A percentile compares a stretch with the other conserved stretches of the same genome.
These are phyloP conservation scores for Cladosporium sp. DNA, from an alignment of 2,329 filamentous ascomycete genomes.

Conservation along the genomic window DNA sequence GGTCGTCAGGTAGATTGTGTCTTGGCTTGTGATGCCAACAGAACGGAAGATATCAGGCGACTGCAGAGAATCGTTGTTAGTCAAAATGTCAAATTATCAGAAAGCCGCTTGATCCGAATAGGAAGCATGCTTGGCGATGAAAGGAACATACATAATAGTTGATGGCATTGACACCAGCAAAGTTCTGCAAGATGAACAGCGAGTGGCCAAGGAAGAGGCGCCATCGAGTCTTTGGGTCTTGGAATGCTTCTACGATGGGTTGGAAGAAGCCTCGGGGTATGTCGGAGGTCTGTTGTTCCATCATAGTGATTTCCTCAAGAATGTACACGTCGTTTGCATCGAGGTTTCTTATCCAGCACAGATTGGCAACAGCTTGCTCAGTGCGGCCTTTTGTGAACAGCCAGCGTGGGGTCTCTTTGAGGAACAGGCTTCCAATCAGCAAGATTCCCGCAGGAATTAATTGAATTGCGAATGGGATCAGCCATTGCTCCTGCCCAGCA, in stretches of 20 bases:
- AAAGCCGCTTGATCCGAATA: background rate
- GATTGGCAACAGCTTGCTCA: constrained; percentile 1
- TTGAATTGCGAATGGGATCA: constrained; percentile 22
- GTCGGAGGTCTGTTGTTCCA: constrained; percentile 7
- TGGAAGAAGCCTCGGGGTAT: constrained; percentile 14
- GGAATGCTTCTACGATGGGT: constrained; percentile 14
- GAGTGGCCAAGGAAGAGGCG: constrained; percentile 19
- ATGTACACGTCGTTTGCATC: constrained; percentile 6
- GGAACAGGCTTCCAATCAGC: constrained; percentile 21
- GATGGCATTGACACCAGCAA: constrained; percentile 15
- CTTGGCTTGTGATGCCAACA: constrained; percentile 9
- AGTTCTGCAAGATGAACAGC: constrained; percentile 19
- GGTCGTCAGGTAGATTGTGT: constrained; percentile 11
- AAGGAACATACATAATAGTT: background rate
- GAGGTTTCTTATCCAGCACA: constrained; percentile 10
- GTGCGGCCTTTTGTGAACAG: constrained; percentile 12
- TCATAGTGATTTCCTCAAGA: constrained; percentile 9
- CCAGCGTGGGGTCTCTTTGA: constrained; percentile 28
- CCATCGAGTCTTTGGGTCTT: constrained; percentile 17
- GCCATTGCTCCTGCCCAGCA: constrained; percentile 13
- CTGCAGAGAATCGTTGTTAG: background rate
- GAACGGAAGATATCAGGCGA: background rate
- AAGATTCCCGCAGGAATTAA: constrained; percentile 25
- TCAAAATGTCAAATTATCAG: background rate
- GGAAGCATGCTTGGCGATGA: background rate